phyloP scores from a whole-genome alignment of 2,329 filamentous ascomycete species.

The Didymella exigua region DNA sequence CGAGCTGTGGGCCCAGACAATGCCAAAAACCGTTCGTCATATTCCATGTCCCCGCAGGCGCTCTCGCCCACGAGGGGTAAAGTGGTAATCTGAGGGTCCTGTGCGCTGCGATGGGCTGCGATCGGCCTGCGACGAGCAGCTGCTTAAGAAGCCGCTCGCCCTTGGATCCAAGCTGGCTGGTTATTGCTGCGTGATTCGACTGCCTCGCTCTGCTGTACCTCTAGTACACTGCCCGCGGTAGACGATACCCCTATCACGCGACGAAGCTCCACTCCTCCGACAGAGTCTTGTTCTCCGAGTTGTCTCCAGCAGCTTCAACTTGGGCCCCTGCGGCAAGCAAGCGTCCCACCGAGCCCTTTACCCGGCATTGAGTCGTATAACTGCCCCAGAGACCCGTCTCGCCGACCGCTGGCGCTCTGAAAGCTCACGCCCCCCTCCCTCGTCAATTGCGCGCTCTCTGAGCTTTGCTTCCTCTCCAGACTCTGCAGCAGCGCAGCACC shows the following conservation, averaged over 20 bases:
- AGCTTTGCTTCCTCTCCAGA: neutral
- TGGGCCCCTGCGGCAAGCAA: conserved; percentile 37
- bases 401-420: conserved; percentile 9
- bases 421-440: conserved; percentile 4
- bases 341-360: conserved; percentile 44
- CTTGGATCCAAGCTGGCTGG: conserved; percentile 9
- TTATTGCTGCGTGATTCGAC: neutral
- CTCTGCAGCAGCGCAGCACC: conserved; percentile 16
- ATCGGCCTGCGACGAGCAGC: conserved; percentile 13
- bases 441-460: conserved; percentile 9
- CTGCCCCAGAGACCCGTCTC: conserved; percentile 17
- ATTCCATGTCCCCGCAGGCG: conserved; percentile 42
- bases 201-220: neutral
- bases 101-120: conserved; percentile 10
- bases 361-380: conserved; percentile 42
- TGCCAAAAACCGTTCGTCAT: conserved; percentile 37
- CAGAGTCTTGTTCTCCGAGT: conserved; percentile 36
- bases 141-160: conserved; percentile 31
- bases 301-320: conserved; percentile 31
- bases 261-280: conserved; percentile 33
- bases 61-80: conserved; percentile 33
- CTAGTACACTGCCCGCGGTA: conserved; percentile 3
- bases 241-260: conserved; percentile 13
- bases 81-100: conserved; percentile 11
- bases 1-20: conserved; percentile 39